A percentile compares a stretch with the other conserved stretches of the same genome.
Conservation (phyloP, 2,329 filamentous ascomycete genomes). For the Ilyonectria destructans region DNA sequence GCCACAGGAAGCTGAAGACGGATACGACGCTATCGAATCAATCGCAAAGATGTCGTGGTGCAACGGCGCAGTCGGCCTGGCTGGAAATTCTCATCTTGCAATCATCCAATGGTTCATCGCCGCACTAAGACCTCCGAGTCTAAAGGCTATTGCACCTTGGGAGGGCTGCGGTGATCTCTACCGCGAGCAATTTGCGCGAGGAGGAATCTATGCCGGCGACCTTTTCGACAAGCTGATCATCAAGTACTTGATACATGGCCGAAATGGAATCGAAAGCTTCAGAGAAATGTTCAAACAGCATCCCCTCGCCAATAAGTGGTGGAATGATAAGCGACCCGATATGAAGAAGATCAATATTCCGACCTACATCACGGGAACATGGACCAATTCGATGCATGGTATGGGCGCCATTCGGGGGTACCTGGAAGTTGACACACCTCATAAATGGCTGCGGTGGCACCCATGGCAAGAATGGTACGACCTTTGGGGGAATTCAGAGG, state of each 20-base stretch:
- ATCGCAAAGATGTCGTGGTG: conserved; percentile 30
- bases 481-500: conserved; percentile 10
- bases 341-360: conserved; percentile 44
- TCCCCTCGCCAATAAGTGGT: conserved; percentile 42
- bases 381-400: conserved; percentile 44
- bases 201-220: conserved; percentile 39
- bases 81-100: conserved; percentile 31
- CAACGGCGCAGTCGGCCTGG: conserved; percentile 21
- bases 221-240: conserved; percentile 36
- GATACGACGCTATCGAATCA: conserved; percentile 27
- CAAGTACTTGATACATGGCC: conserved; percentile 41
- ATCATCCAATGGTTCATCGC: conserved; percentile 31
- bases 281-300: conserved; percentile 39
- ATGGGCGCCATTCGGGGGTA: conserved; percentile 54
- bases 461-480: conserved; percentile 25
- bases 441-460: conserved; percentile 62
- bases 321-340: conserved; percentile 46
- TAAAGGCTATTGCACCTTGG: conserved; percentile 36
- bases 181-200: conserved; percentile 44
- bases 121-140: conserved; percentile 1
- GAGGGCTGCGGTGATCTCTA: conserved; percentile 26
- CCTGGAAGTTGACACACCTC: conserved; percentile 52
- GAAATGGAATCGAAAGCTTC: conserved; percentile 43
- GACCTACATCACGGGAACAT: conserved; percentile 45
- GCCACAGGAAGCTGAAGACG: conserved; percentile 25